Base-by-base conservation (phyloP, 176 grass and related monocot genomes). In the Zoysia pacifica region DNA sequence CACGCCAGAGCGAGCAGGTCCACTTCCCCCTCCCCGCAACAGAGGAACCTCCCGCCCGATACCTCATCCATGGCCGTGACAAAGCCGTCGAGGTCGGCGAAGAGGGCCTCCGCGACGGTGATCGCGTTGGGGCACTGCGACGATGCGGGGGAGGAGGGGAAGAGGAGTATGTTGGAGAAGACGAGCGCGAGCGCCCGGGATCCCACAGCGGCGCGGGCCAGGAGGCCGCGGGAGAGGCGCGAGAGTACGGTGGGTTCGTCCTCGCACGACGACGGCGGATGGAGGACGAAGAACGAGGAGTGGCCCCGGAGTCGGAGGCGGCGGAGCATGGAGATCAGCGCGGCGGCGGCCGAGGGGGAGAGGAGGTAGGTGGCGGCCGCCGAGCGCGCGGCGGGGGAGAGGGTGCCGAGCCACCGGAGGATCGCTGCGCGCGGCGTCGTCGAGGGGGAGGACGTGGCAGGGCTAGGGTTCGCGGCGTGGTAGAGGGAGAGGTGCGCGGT, bases 401-500 rank as follows among this genome's bases (percentile, higher is more conserved):
- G 95, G 56, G 87, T 68, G 56, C 86, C 86, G 63, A 98, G 81
- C 95, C 95, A 98, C 56, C 95, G 90, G 83, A 98, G 88, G 82
- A 94, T 65, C 66, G 92, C 74, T 50, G 92, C 47, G 69, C 95
- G 92, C 6, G 95, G 91, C 42, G 72, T 79, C 2, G 61, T 62
- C 43, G 59, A 62, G 59, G 59, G 62, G 46, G 83, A 44, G 37
- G 58, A 0, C 11, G 40, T 0, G 13, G 66, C 0, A 13, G 83
- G 62, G 75, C 71, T 89, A 54, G 89, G 74, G 77, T 54, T 80
- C 11, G 87, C 67, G 55, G 88, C 68, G 84, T 94, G 90, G 90
- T 92, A 98, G 75, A 98, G 90, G 72, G 92, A 89, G 86, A 98
- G 90, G 84, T 98, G 95, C 6, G 91, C 80, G 8, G 92, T 98